Evolutionary conservation across 805 yeast genomes (phyloP), one percentile per base, ranked within the genome.

Genomic region (Saturnispora diversa): DNA sequence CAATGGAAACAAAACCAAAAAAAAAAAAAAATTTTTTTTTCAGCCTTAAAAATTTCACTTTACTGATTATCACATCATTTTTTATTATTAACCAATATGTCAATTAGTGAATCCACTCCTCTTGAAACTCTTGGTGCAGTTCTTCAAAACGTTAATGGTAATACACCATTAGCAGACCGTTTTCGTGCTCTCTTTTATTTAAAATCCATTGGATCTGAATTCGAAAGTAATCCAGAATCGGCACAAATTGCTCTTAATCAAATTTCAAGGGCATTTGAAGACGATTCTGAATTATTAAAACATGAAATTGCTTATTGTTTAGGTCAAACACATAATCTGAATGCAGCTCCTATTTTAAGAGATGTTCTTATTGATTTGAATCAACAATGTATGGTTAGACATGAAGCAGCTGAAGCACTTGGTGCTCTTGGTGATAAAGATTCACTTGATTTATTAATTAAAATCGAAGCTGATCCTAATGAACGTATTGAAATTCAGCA

Each of bases 361-460:
- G 70, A 70, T 6, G 95, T 86, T 17, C 70, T 92, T 53, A 63
- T 65, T 36, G 78, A 80, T 59, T 55, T 58, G 19, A 50, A 67
- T 12, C 97, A 90, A 66, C 92, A 84, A 58, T 70, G 84, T 45
- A 92, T 92, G 97, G 99, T 92, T 27, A 82, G 99, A 62, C 99
- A 92, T 62, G 99, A 92, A 63, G 98, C 98, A 13, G 98, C 98
- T 6, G 99, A 92, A 64, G 98, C 97, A 31, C 70, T 92, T 41
- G 99, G 98, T 46, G 98, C 98, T 32, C 69, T 92, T 39, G 95
- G 95, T 35, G 95, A 87, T 60, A 61, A 64, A 30, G 80, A 74
- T 5, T 82, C 94, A 11, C 60, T 92, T 42, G 74, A 68, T 1
- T 58, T 87, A 35, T 72, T 92, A 51, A 64, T 74, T 46, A 65